Percentiles rank a stretch among this genome's conserved stretches.
Conservation (phyloP, 2,329 filamentous ascomycete species). For the Ascochyta lentis region DNA sequence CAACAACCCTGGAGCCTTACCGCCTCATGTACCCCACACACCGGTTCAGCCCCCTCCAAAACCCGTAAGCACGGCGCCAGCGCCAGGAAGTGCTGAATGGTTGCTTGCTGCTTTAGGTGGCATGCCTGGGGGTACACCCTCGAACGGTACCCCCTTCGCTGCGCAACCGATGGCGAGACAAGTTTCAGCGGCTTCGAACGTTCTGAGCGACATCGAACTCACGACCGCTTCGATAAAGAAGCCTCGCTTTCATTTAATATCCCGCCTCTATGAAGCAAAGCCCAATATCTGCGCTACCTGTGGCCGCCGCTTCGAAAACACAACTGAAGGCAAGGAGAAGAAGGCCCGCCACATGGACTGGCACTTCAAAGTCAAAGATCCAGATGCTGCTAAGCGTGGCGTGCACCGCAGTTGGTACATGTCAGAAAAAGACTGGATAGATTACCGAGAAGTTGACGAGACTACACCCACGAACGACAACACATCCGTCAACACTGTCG, state of each 20-base stretch:
- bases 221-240: constrained; percentile 75
- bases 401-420: constrained; percentile 96
- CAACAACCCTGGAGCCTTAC: constrained; percentile 31
- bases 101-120: constrained; percentile 41
- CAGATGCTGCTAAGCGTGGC: constrained; percentile 82
- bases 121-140: constrained; percentile 32
- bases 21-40: constrained; percentile 23
- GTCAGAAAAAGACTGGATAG: constrained; percentile 93
- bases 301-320: constrained; percentile 81
- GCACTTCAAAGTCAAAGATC: constrained; percentile 95
- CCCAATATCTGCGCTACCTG: constrained; percentile 91
- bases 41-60: constrained; percentile 27
- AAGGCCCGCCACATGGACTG: constrained; percentile 96
- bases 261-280: constrained; percentile 77
- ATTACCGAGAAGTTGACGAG: constrained; percentile 80
- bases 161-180: constrained; percentile 39
- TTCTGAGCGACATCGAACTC: constrained; percentile 62
- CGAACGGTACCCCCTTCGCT: constrained; percentile 34
- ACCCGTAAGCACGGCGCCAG: constrained; percentile 19
- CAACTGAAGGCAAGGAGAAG: constrained; percentile 78
- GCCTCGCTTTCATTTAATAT: constrained; percentile 76
- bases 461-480: constrained; percentile 46
- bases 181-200: constrained; percentile 45
- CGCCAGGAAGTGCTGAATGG: constrained; percentile 38
- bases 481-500: constrained; percentile 46